phyloP scores from a whole-genome alignment of 768 basidiomycete genomes.

The Hydnum rufescens region DNA sequence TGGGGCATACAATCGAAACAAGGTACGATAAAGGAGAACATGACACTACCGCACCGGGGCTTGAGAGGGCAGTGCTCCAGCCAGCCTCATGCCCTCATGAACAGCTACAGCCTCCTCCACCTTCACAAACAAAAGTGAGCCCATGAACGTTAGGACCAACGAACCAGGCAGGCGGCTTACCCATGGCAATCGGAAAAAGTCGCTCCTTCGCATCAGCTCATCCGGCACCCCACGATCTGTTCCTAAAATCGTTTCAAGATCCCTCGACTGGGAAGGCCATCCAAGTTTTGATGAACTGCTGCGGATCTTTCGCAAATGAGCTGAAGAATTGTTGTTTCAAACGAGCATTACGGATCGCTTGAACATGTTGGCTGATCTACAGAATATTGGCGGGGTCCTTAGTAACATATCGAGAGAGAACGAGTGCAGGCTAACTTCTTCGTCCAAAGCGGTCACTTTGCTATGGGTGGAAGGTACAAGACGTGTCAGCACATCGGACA shows the following conservation, averaged over 20 bases:
- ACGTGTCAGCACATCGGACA: conserved; percentile 44
- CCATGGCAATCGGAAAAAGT: conserved; percentile 86
- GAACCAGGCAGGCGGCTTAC: conserved; percentile 36
- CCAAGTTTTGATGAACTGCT: conserved; percentile 75
- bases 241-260: conserved; percentile 76
- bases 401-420: not conserved
- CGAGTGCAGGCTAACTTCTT: conserved; percentile 40
- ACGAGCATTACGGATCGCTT: conserved; percentile 72
- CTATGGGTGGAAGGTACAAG: conserved; percentile 51
- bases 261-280: conserved; percentile 79
- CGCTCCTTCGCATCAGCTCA: conserved; percentile 72
- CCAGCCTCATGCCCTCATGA: conserved; percentile 60
- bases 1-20: not conserved
- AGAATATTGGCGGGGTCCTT: not conserved
- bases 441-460: conserved; percentile 55
- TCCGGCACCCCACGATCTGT: conserved; percentile 53
- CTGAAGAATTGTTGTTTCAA: conserved; percentile 73
- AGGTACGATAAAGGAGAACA: not conserved
- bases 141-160: conserved; percentile 1
- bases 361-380: conserved; percentile 65
- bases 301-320: conserved; percentile 60
- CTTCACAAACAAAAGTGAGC: conserved; percentile 6
- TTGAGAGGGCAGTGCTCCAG: conserved; percentile 15
- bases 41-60: not conserved
- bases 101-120: conserved; percentile 54